Conservation (phyloP, 116 monocot species). For the Dioscorea cayenensis region DNA sequence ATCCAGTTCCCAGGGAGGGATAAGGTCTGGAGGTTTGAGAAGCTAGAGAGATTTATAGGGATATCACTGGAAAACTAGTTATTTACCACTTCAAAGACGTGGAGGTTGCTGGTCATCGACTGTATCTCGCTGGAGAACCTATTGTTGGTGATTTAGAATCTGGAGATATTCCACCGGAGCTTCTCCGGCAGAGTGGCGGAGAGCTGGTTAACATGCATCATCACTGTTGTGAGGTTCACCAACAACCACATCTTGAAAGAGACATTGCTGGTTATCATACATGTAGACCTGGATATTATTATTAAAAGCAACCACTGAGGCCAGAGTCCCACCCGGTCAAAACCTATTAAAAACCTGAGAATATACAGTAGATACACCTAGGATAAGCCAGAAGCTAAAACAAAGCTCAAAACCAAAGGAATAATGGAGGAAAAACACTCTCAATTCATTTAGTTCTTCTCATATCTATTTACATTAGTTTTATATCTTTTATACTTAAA, state of each 20-base stretch:
- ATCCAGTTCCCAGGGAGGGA: not conserved
- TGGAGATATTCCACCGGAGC: slow-evolving; percentile 35
- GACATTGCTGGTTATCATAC: slow-evolving; percentile 45
- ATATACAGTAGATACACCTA: no score
- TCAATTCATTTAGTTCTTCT: no score
- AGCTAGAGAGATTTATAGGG: not conserved
- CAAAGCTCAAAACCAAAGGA: no score
- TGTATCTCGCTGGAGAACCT: slow-evolving; percentile 49
- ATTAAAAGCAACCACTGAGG: slow-evolving; percentile 11
- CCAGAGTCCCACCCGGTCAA: slow-evolving; percentile 20
- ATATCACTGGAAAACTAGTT: slow-evolving; percentile 4
- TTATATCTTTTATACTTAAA: no score
- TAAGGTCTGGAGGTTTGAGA: not conserved
- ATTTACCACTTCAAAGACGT: not conserved
- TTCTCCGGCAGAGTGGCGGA: slow-evolving; percentile 50
- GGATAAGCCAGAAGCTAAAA: no score
- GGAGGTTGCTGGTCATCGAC: slow-evolving; percentile 20
- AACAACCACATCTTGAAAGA: slow-evolving; percentile 50
- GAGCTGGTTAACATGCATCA: slow-evolving; percentile 33
- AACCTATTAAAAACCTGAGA: no score
- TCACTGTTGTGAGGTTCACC: slow-evolving; percentile 17
- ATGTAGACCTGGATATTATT: slow-evolving; percentile 40
- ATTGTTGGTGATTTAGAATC: slow-evolving; percentile 51
- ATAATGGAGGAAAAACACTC: no score
- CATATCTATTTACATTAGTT: no score